Evolutionary conservation across 179 eudicot species (phyloP).

Genomic region (Corrigiola litoralis): DNA sequence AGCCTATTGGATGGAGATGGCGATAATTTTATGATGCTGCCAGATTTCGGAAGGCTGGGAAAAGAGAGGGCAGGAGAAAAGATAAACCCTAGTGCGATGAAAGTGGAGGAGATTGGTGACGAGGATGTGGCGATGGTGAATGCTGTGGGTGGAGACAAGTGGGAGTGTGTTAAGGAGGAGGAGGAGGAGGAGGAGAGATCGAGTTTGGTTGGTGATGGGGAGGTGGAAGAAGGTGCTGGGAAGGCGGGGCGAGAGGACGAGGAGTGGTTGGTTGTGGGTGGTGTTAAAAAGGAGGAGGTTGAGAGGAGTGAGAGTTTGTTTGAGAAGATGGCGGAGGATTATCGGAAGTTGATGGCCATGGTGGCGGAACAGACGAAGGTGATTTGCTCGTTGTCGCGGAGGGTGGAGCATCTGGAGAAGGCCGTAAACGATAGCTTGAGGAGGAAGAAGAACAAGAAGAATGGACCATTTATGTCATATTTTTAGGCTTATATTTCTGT

Average conservation of each 20-base stretch:
- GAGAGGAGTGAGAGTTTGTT: slow-evolving; percentile 14
- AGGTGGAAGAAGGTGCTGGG: slow-evolving; percentile 2
- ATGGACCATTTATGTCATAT: background rate
- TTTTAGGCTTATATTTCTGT: background rate
- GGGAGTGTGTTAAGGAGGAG: slow-evolving; percentile 5
- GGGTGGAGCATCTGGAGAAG: slow-evolving; percentile 64
- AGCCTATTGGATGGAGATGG: slow-evolving; percentile 3
- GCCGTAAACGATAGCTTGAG: slow-evolving; percentile 36
- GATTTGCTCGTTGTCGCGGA: slow-evolving; percentile 34
- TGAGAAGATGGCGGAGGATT: slow-evolving; percentile 49
- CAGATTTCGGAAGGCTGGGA: background rate
- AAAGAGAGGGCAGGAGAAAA: background rate
- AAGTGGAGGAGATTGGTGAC: background rate
- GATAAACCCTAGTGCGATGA: background rate
- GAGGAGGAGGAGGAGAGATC: background rate
- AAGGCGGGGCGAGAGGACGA: background rate
- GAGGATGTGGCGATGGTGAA: background rate
- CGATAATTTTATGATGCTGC: background rate
- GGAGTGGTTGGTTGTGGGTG: slow-evolving; percentile 12
- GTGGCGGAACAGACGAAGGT: slow-evolving; percentile 43
- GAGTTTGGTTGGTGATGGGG: background rate
- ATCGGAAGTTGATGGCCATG: slow-evolving; percentile 50
- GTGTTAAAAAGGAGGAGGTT: background rate
- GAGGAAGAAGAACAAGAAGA: slow-evolving; percentile 30
- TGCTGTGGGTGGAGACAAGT: background rate